phyloP scores from a whole-genome alignment of 2,329 filamentous ascomycete species.

The Pezicula rhizophila region DNA sequence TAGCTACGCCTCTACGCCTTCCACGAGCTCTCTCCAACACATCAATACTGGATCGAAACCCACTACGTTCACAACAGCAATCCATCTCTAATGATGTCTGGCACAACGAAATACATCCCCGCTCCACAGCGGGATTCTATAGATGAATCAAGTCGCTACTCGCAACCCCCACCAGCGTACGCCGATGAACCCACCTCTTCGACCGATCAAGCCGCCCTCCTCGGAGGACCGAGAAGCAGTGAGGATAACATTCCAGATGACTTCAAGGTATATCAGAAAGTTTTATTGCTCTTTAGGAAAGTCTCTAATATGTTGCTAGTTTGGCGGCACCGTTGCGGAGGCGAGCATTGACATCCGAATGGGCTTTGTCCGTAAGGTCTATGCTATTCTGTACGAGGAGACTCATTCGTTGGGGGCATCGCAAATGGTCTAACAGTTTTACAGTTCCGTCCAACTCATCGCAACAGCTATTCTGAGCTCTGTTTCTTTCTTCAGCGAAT shows the following conservation, averaged over 20 bases:
- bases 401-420: neutral
- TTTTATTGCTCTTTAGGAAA: neutral
- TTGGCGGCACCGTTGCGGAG: conserved; percentile 88
- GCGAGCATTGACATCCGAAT: conserved; percentile 93
- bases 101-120: conserved; percentile 74
- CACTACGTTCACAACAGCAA: neutral
- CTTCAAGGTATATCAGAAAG: conserved; percentile 64
- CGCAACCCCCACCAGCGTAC: conserved; percentile 81
- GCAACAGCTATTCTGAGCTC: conserved; percentile 75
- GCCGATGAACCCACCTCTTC: conserved; percentile 49
- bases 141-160: conserved; percentile 58
- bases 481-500: conserved; percentile 75
- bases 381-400: conserved; percentile 71
- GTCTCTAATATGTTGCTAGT: conserved; percentile 43
- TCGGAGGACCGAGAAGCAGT: conserved; percentile 68
- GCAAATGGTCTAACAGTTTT: neutral
- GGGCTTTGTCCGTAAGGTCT: conserved; percentile 96
- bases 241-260: conserved; percentile 93
- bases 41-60: neutral
- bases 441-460: conserved; percentile 78
- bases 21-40: neutral
- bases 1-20: neutral
- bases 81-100: conserved; percentile 49
- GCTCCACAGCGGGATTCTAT: conserved; percentile 84
- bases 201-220: conserved; percentile 45